phyloP scores from a whole-genome alignment of 1,139 yeast genomes.

The Pichia sp. region DNA sequence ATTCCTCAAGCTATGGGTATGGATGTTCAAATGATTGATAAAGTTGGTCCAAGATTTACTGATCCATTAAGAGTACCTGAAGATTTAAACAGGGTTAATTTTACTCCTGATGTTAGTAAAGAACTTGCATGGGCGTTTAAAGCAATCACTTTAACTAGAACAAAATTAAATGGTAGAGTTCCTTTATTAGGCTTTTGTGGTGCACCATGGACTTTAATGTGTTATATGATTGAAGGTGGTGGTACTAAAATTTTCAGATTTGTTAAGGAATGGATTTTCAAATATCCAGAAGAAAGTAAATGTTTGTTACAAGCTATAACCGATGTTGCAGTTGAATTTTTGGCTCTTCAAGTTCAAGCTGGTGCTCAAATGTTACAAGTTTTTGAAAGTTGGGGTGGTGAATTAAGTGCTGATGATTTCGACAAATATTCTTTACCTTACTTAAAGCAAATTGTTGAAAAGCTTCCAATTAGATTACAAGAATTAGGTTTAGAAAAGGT shows the following conservation, averaged over 20 bases:
- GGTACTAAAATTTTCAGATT: constrained; percentile 87
- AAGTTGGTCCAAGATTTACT: constrained; percentile 91
- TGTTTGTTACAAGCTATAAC: constrained; percentile 70
- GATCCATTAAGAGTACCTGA: constrained; percentile 73
- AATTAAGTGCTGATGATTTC: constrained; percentile 84
- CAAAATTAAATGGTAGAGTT: constrained; percentile 78
- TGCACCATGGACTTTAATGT: constrained; percentile 96
- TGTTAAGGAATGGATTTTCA: constrained; percentile 89
- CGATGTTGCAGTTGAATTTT: constrained; percentile 84
- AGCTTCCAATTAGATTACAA: constrained; percentile 60
- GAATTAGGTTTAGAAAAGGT: constrained; percentile 74
- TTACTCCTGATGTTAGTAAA: constrained; percentile 61
- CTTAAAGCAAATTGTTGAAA: constrained; percentile 64
- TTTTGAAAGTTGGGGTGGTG: constrained; percentile 98
- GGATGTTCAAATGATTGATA: constrained; percentile 89
- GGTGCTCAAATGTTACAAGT: constrained; percentile 98
- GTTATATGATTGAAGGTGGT: constrained; percentile 97
- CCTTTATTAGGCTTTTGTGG: constrained; percentile 95
- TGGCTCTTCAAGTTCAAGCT: constrained; percentile 91
- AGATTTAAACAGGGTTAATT: constrained; percentile 52
- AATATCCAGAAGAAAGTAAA: constrained; percentile 67
- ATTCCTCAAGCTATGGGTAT: constrained; percentile 99
- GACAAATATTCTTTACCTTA: constrained; percentile 85
- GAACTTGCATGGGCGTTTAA: constrained; percentile 92
- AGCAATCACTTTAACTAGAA: constrained; percentile 82